Conservation (phyloP, 495 filamentous ascomycete genomes). For the Neurospora sp. region DNA sequence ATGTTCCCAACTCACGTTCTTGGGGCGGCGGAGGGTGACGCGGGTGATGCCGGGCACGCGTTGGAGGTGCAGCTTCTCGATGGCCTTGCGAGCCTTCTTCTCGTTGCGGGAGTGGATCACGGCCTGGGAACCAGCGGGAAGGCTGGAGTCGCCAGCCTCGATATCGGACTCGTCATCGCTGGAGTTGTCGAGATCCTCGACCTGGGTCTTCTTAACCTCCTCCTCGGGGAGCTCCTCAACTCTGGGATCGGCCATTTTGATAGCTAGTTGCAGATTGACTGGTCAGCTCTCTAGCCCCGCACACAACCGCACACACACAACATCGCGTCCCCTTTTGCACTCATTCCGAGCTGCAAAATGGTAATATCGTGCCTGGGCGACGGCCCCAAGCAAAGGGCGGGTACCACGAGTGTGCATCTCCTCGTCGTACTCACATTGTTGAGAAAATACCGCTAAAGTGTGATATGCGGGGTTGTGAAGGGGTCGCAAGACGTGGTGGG, state of each 20-base stretch:
- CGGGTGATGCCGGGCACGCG: constrained; percentile 94
- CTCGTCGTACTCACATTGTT: constrained; percentile 20
- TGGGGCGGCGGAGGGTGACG: constrained; percentile 93
- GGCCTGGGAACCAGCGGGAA: constrained; percentile 78
- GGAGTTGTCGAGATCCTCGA: constrained; percentile 64
- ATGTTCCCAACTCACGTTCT: constrained; percentile 65
- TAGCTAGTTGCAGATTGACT: constrained; percentile 8
- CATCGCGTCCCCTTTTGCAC: not conserved
- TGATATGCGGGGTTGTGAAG: constrained; percentile 20
- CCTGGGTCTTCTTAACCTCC: constrained; percentile 63
- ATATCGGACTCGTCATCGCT: constrained; percentile 66
- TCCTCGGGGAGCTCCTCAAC: constrained; percentile 97
- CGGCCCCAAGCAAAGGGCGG: not conserved
- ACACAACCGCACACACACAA: constrained; percentile 8
- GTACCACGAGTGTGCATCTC: not conserved
- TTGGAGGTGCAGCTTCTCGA: constrained; percentile 94
- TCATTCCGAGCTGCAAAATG: constrained; percentile 1
- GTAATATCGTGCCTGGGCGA: not conserved
- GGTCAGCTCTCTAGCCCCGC: constrained; percentile 17
- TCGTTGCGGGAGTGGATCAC: constrained; percentile 95
- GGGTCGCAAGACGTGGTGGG: constrained; percentile 17
- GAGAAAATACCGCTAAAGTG: constrained; percentile 16
- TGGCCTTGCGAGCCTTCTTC: constrained; percentile 99
- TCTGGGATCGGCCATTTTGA: constrained; percentile 85
- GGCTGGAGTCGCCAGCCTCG: constrained; percentile 56